Percentiles rank a stretch among this genome's conserved stretches.
These are phyloP conservation scores for Scleroderma citrinum DNA, from an alignment of 768 basidiomycete genomes.

Conservation along the genomic window DNA sequence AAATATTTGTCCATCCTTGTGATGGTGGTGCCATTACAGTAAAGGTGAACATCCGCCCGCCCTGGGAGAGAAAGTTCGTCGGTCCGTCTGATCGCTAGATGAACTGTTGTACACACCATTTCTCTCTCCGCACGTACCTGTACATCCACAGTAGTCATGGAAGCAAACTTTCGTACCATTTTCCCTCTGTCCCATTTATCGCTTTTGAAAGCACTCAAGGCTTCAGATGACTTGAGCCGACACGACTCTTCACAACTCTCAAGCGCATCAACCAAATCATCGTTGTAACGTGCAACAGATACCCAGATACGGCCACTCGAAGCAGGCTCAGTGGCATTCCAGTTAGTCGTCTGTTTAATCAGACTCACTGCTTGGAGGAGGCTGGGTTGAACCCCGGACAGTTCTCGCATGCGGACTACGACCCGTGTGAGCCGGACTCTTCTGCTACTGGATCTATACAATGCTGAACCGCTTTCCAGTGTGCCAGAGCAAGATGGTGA, in stretches of 20 bases:
- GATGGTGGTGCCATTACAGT: slow-evolving; percentile 20
- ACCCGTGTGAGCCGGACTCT: slow-evolving; percentile 56
- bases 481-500: slow-evolving; percentile 27
- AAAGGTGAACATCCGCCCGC: not conserved
- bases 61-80: not conserved
- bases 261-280: slow-evolving; percentile 56
- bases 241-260: slow-evolving; percentile 58
- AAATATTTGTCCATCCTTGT: slow-evolving; percentile 37
- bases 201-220: slow-evolving; percentile 41
- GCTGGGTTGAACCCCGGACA: slow-evolving; percentile 42
- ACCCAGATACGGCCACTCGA: slow-evolving; percentile 52
- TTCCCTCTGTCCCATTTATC: slow-evolving; percentile 68
- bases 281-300: slow-evolving; percentile 77
- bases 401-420: slow-evolving; percentile 54
- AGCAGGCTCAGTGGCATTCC: slow-evolving; percentile 22
- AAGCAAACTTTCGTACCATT: slow-evolving; percentile 75
- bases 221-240: slow-evolving; percentile 35
- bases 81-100: not conserved
- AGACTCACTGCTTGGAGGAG: slow-evolving; percentile 54
- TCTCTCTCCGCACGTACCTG: not conserved
- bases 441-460: slow-evolving; percentile 3
- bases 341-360: slow-evolving; percentile 40
- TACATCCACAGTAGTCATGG: slow-evolving; percentile 39
- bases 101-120: slow-evolving; percentile 8
- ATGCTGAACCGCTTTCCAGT: slow-evolving; percentile 12